These are phyloP conservation scores for Rhynchospora tenuis DNA, from an alignment of 176 grass and related monocot species.

Conservation along the genomic window DNA sequence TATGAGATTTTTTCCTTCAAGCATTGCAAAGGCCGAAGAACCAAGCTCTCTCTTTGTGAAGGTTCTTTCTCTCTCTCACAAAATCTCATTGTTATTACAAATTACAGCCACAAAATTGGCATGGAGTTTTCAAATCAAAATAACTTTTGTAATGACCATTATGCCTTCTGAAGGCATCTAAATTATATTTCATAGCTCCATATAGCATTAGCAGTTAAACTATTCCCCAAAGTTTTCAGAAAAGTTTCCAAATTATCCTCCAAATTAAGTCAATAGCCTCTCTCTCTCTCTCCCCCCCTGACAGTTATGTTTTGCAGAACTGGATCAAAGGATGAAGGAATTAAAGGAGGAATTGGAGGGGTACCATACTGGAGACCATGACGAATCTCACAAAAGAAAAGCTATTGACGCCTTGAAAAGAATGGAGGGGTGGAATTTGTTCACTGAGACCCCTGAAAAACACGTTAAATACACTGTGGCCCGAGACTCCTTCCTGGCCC, in stretches of 20 bases:
- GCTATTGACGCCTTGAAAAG: conserved; percentile 80
- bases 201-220: not conserved
- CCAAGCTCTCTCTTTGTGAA: conserved; percentile 88
- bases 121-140: not conserved
- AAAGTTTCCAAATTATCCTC: not conserved
- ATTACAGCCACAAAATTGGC: not conserved
- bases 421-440: conserved; percentile 97
- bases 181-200: conserved; percentile 1
- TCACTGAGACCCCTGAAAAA: conserved; percentile 63
- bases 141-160: not conserved
- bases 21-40: conserved; percentile 81
- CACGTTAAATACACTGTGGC: conserved; percentile 74
- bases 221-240: conserved; percentile 3
- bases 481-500: conserved; percentile 88
- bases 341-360: conserved; percentile 81
- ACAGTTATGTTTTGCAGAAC: conserved; percentile 41
- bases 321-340: conserved; percentile 91
- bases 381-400: conserved; percentile 84
- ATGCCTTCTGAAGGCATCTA: not conserved
- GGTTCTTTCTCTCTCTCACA: conserved; percentile 37
- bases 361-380: conserved; percentile 64
- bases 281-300: not conserved
- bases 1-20: conserved; percentile 97
- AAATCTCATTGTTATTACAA: not conserved
- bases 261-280: not conserved